Evolutionary conservation across 2,329 filamentous ascomycete species (phyloP).

Genomic region (Chrysoporthe austroafricana): DNA sequence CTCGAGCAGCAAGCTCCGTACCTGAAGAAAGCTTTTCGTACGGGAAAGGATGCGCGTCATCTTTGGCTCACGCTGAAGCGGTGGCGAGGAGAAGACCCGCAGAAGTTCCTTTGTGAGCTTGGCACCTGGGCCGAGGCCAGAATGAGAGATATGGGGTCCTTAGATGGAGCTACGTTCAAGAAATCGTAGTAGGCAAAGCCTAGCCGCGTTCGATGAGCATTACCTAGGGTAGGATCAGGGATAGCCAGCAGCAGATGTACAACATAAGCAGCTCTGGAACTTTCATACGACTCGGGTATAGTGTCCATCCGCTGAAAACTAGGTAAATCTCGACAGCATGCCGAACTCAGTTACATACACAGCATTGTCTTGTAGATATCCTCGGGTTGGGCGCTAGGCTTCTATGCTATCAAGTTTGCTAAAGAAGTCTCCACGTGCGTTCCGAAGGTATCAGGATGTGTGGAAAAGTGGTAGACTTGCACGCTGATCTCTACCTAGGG

Average conservation of each 20-base stretch:
- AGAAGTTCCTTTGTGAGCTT: conserved; percentile 25
- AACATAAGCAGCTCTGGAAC: background rate
- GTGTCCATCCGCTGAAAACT: background rate
- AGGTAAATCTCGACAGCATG: too few species aligned
- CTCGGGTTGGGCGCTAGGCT: too few species aligned
- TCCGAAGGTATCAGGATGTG: too few species aligned
- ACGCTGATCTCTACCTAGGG: too few species aligned
- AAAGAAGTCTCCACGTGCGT: too few species aligned
- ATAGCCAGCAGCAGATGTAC: background rate
- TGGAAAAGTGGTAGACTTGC: too few species aligned
- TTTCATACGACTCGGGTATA: background rate
- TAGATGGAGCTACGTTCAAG: background rate
- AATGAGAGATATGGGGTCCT: background rate
- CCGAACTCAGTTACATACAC: too few species aligned
- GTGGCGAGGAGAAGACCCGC: conserved; percentile 27
- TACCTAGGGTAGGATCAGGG: background rate
- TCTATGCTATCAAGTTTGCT: too few species aligned
- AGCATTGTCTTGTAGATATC: too few species aligned
- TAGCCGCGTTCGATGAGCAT: background rate
- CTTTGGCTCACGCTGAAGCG: conserved; percentile 36
- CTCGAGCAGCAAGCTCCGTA: conserved; percentile 31
- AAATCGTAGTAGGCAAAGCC: background rate
- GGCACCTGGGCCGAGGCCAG: conserved; percentile 26
- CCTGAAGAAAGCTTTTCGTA: conserved; percentile 32
- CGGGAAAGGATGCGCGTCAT: conserved; percentile 35